Conservation (phyloP, 192 early-diverging fungal genomes). For the Linnemannia elongata region DNA sequence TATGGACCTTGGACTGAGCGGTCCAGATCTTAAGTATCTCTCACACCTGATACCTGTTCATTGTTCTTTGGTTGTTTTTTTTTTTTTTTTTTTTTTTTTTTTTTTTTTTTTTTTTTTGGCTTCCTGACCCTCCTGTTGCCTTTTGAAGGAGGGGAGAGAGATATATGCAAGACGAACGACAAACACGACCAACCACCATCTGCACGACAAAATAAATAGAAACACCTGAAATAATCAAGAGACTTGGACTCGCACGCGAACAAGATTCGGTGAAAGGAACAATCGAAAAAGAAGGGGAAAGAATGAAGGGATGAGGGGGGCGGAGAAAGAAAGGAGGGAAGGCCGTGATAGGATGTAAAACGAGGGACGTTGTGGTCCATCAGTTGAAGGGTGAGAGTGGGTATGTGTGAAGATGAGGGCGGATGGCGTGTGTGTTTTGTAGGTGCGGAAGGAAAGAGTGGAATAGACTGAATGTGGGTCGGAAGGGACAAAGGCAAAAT, state of each 20-base stretch:
- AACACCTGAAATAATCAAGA: background rate
- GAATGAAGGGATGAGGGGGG: background rate
- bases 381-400: background rate
- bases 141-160: background rate
- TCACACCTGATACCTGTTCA: background rate
- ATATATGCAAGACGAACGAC: background rate
- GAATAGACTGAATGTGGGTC: too few species aligned
- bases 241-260: background rate
- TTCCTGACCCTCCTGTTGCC: background rate
- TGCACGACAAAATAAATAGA: background rate
- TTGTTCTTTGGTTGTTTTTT: background rate
- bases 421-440: too few species aligned
- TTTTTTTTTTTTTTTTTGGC: background rate
- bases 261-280: background rate
- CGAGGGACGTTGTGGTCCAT: background rate
- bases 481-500: too few species aligned
- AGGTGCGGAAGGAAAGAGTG: too few species aligned
- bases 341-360: background rate
- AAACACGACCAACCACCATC: background rate
- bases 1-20: background rate
- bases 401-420: background rate
- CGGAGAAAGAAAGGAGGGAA: background rate
- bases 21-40: background rate
- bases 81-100: background rate
- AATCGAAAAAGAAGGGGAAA: background rate